Evolutionary conservation across 371 early-diverging fungal genomes (phyloP).

Genomic region (Mortierella sp.): DNA sequence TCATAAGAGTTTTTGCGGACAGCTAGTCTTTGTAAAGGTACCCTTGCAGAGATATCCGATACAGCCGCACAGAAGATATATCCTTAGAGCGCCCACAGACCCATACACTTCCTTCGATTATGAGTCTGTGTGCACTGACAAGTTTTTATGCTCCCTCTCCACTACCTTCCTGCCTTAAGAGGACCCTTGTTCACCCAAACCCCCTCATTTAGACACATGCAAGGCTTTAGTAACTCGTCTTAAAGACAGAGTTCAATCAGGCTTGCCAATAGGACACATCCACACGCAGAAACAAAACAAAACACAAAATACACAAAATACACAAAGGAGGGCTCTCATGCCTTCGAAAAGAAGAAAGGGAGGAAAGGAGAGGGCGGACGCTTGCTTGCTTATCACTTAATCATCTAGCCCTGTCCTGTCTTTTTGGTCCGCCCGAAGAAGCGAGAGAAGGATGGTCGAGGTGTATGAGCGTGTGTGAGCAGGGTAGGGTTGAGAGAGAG

Average conservation of each 20-base stretch:
- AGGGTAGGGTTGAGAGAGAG: not conserved
- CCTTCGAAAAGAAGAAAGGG: not conserved
- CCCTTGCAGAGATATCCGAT: not conserved
- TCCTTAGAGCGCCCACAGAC: not conserved
- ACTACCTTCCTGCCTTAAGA: not conserved
- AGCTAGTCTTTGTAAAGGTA: not conserved
- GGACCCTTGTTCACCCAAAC: not conserved
- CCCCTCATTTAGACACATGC: not conserved
- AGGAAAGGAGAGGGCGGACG: not conserved
- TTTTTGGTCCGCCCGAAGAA: not conserved
- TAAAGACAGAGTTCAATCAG: not conserved
- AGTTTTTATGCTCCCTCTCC: not conserved
- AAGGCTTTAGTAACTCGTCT: not conserved
- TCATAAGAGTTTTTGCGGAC: constrained; percentile 12
- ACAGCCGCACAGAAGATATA: not conserved
- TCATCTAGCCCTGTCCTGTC: not conserved
- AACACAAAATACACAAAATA: not conserved
- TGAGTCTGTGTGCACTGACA: no score
- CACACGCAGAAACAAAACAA: not conserved
- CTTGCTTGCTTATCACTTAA: not conserved
- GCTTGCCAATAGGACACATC: not conserved
- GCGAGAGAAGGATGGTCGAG: not conserved
- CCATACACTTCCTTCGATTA: no score
- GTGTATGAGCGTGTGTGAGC: not conserved
- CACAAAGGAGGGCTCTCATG: constrained; percentile 3